Percentiles rank a stretch among this genome's conserved stretches.
Evolutionary conservation across 805 yeast genomes (phyloP).

Genomic region (Saccharomycopsis capsularis): DNA sequence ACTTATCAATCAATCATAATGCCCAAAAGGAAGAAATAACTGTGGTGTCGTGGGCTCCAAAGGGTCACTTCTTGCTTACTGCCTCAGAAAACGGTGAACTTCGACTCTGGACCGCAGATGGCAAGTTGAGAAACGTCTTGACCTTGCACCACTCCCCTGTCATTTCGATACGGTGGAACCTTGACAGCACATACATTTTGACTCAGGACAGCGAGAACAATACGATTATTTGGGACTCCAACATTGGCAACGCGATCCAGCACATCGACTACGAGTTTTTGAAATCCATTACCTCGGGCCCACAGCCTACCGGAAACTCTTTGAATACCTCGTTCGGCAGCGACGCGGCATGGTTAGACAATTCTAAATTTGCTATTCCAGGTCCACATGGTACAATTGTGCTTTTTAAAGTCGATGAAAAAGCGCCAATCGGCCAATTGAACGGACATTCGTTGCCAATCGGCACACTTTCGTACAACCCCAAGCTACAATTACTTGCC

Average conservation of each 20-base stretch:
- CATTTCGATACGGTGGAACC: slow-evolving; percentile 53
- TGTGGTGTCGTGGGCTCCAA: slow-evolving; percentile 54
- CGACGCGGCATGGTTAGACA: slow-evolving; percentile 61
- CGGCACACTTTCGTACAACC: slow-evolving; percentile 49
- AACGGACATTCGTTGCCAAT: slow-evolving; percentile 62
- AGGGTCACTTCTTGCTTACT: slow-evolving; percentile 55
- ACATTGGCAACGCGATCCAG: slow-evolving; percentile 43
- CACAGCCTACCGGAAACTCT: slow-evolving; percentile 25
- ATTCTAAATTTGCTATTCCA: slow-evolving; percentile 62
- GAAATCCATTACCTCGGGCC: slow-evolving; percentile 6
- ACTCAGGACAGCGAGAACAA: slow-evolving; percentile 53
- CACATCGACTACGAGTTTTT: slow-evolving; percentile 33
- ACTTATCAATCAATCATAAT: slow-evolving; percentile 4
- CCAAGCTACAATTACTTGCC: slow-evolving; percentile 46
- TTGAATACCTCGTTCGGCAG: slow-evolving; percentile 15
- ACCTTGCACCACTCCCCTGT: slow-evolving; percentile 50
- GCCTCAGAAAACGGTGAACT: slow-evolving; percentile 67
- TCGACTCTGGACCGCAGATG: slow-evolving; percentile 71
- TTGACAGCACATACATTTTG: slow-evolving; percentile 44
- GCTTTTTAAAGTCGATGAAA: slow-evolving; percentile 46
- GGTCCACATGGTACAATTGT: slow-evolving; percentile 47
- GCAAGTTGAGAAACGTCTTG: slow-evolving; percentile 52
- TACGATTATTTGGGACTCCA: slow-evolving; percentile 60
- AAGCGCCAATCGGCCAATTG: slow-evolving; percentile 43
- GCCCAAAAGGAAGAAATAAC: slow-evolving; percentile 27